Evolutionary conservation across 306 rosid species (phyloP), one percentile per base, ranked within the genome.

Genomic region (Vigna radiata): DNA sequence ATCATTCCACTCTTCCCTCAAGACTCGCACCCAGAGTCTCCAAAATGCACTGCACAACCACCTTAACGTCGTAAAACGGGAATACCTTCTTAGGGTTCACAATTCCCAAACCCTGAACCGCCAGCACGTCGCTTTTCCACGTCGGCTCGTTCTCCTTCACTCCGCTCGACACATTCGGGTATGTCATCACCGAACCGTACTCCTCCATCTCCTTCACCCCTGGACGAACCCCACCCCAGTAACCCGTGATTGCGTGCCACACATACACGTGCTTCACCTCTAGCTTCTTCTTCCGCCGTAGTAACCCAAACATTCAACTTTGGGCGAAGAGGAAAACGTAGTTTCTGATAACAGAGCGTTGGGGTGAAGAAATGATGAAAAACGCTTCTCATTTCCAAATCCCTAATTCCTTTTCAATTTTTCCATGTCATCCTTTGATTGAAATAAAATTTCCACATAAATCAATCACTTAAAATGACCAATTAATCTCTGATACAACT

Each of bases 211-310:
- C 97, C 84, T 88, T 83, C 68, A 64, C 88, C 0, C 90, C 97
- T 0, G 97, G 91, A 0, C 85, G 68, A 44, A 95, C 96, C 21
- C 98, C 98, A 2, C 98, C 98, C 98, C 98, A 95, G 55, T 95
- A 95, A 0, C 98, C 98, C 0, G 95, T 95, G 1, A 95, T 92
- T 0, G 98, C 97, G 73, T 95, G 98, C 98, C 98, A 95, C 0
- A 95, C 97, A 41, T 92, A 95, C 15, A 92, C 98, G 6, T 85
- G 84, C 27, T 89, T 87, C 65, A 95, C 13, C 15, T 87, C 93
- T 18, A 88, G 86, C 15, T 87, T 88, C 25, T 92, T n/a, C 48
- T 95, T 95, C 1, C n/a, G n/a, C n/a, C n/a, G n/a, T n/a, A n/a
- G n/a, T n/a, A n/a, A n/a, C n/a, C n/a, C n/a, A n/a, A n/a, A n/a